Conservation (phyloP, 352 stramenopile species). For the Aphanomyces euteiches region DNA sequence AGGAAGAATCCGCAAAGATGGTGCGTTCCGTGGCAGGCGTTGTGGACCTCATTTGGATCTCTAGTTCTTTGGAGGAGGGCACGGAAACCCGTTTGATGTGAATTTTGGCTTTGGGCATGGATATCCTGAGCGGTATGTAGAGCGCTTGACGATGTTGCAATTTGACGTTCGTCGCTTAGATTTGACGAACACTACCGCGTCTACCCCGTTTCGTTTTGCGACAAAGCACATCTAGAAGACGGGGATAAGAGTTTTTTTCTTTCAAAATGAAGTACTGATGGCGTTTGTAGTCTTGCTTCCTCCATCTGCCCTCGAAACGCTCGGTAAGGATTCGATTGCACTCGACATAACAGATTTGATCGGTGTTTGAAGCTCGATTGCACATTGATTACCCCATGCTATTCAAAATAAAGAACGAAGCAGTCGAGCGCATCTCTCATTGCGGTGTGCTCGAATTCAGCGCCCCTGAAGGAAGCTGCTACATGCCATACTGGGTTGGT, state of each 20-base stretch:
- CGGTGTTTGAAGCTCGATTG: slow-evolving; percentile 53
- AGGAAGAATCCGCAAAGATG: background rate
- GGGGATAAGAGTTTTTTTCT: slow-evolving; percentile 79
- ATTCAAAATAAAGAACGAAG: slow-evolving; percentile 93
- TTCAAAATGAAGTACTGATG: background rate
- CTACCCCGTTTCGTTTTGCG: slow-evolving; percentile 83
- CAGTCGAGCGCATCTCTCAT: slow-evolving; percentile 89
- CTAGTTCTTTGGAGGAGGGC: slow-evolving; percentile 49
- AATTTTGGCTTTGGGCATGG: slow-evolving; percentile 70
- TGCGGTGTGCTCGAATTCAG: slow-evolving; percentile 99
- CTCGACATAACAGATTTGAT: slow-evolving; percentile 28
- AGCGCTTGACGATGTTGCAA: background rate
- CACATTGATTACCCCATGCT: slow-evolving; percentile 99
- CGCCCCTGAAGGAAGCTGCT: slow-evolving; percentile 95
- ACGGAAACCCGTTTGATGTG: slow-evolving; percentile 74
- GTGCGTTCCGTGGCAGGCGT: background rate
- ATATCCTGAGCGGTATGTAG: slow-evolving; percentile 58
- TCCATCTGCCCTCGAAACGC: slow-evolving; percentile 95
- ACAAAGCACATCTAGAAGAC: slow-evolving; percentile 85
- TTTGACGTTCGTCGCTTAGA: slow-evolving; percentile 33
- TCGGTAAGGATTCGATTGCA: slow-evolving; percentile 57
- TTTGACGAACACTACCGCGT: slow-evolving; percentile 86
- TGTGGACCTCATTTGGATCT: no score
- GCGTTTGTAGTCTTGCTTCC: slow-evolving; percentile 87
- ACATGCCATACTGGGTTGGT: slow-evolving; percentile 97